Percentiles rank a stretch among this genome's conserved stretches.
These are phyloP conservation scores for Cornus kousa DNA, from an alignment of 148 eudicot species.

Conservation along the genomic window DNA sequence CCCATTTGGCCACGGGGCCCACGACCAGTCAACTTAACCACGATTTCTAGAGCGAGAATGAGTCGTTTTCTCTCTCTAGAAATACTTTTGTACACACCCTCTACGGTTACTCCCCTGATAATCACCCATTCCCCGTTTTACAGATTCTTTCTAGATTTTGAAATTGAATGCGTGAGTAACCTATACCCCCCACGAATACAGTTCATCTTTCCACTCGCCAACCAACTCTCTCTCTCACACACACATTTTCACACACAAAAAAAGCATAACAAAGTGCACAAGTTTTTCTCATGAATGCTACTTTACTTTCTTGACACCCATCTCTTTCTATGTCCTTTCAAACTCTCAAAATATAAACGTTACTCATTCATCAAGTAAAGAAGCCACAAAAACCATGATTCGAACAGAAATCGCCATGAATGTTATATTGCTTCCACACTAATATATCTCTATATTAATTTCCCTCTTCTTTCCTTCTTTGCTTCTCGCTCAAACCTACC, in stretches of 20 bases:
- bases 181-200: not conserved
- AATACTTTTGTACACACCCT: not conserved
- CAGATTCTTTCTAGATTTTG: conserved; percentile 10
- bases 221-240: not conserved
- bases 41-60: not conserved
- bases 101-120: no score
- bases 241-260: no score
- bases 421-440: conserved; percentile 17
- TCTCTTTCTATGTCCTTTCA: not conserved
- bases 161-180: not conserved
- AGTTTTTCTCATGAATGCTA: conserved; percentile 4
- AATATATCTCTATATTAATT: conserved; percentile 9
- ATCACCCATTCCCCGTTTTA: not conserved
- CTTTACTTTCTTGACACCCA: conserved; percentile 25
- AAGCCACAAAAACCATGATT: conserved; percentile 12
- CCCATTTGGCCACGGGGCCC: not conserved
- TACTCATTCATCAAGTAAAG: conserved; percentile 30
- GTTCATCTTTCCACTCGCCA: not conserved
- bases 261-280: not conserved
- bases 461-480: not conserved
- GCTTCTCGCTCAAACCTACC: not conserved
- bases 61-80: not conserved
- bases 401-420: conserved; percentile 16
- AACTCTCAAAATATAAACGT: conserved; percentile 1
- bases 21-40: no score